phyloP scores from a whole-genome alignment of 73 alveolate species.

The Uronychia setigera region DNA sequence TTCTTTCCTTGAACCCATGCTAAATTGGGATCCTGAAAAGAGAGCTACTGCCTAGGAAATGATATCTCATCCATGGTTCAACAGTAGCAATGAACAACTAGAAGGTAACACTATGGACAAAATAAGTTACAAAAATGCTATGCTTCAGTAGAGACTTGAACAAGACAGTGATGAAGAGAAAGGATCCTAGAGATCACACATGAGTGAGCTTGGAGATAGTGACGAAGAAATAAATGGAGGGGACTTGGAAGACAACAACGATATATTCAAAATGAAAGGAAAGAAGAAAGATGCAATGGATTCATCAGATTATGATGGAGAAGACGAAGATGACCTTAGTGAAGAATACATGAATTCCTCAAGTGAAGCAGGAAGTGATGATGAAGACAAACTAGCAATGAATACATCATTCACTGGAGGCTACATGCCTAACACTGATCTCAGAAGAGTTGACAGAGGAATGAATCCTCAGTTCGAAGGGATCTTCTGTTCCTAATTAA shows the following conservation, averaged over 20 bases:
- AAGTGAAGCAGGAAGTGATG: too few species aligned
- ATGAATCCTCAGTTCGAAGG: constrained; percentile 37
- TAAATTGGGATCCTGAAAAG: constrained; percentile 73
- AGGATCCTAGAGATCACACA: not conserved
- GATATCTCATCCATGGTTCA: constrained; percentile 91
- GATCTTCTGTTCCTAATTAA: not conserved
- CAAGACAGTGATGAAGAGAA: not conserved
- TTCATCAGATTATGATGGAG: not conserved
- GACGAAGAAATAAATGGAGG: constrained; percentile 39
- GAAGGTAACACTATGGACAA: constrained; percentile 60
- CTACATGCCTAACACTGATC: constrained; percentile 50
- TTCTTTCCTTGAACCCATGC: constrained; percentile 95
- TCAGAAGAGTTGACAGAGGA: constrained; percentile 42
- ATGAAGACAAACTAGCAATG: constrained; percentile 30
- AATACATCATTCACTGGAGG: constrained; percentile 54
- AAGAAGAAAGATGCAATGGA: not conserved
- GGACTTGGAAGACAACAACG: constrained; percentile 40
- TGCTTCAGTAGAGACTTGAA: constrained; percentile 44
- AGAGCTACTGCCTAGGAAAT: constrained; percentile 91
- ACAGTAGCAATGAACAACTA: constrained; percentile 50
- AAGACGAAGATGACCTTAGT: not conserved
- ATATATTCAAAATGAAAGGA: not conserved
- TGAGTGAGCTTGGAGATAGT: constrained; percentile 34
- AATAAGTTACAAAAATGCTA: constrained; percentile 57
- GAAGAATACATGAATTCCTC: too few species aligned